Evolutionary conservation across 768 basidiomycete species (phyloP), one percentile per base, ranked within the genome.

Genomic region (Nidularia sp.): DNA sequence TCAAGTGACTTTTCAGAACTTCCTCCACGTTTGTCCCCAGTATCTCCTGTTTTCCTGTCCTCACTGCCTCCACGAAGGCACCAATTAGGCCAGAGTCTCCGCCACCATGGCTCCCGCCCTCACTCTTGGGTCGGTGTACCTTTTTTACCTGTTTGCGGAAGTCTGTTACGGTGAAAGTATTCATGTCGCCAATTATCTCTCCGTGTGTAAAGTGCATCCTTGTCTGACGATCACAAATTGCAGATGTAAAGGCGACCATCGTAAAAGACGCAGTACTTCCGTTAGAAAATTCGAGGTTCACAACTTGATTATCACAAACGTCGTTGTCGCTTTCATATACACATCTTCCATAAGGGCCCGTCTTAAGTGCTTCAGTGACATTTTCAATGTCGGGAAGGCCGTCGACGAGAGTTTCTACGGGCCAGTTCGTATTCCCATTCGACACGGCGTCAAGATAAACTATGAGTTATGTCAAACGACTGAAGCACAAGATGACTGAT

Each of bases 261-360:
- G 93, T 93, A 66, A 95, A 89, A 0, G 89, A 89, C 9, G 80
- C 89, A 0, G 93, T 94, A 31, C 81, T 76, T 12, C 91, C 90
- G 48, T 83, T 82, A 5, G 86, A 83, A 65, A 90, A 95, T 61
- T 93, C 88, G 51, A 95, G 68, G 64, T 93, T 94, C 56, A 95
- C 93, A 45, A 94, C 87, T 68, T 94, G 92, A 57, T 95, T 85
- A 67, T 95, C 92, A 60, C 88, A 90, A 45, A 95, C 91, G 62
- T 94, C 87, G 62, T 95, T 95, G 43, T 78, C 72, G 49, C 82
- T 78, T 63, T 93, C 90, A 64, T 95, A 95, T 5, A 92, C 91
- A 60, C 93, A 95, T 51, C 73, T 68, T 0, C 93, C 93, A 53
- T 93, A 93, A 13, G 86, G 83, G 2, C 87, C 84, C 3, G 67